Evolutionary conservation across 306 rosid species (phyloP).

Genomic region (Inga laurina): DNA sequence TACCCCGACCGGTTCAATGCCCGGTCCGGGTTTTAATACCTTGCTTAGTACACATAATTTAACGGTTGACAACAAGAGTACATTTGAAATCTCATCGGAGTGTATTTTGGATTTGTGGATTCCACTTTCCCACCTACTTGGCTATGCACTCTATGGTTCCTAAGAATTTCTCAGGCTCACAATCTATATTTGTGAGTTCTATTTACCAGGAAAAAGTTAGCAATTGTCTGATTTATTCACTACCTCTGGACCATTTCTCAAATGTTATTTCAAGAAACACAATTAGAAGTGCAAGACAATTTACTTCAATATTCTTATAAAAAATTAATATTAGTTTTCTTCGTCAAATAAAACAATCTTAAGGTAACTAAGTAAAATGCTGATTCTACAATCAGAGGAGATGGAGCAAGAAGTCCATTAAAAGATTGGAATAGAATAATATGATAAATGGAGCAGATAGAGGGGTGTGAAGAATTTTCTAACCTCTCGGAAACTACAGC

Average conservation of each 20-base stretch:
- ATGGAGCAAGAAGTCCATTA: not conserved
- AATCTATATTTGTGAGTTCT: not conserved
- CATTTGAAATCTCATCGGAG: too few relatives aligned
- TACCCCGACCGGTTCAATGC: too few relatives aligned
- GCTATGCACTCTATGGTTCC: not conserved
- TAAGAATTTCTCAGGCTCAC: not conserved
- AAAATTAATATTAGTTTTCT: not conserved
- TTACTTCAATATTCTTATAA: not conserved
- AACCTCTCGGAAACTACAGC: not conserved
- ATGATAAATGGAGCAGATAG: not conserved
- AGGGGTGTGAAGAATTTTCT: not conserved
- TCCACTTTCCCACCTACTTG: too few relatives aligned
- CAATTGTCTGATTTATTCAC: not conserved
- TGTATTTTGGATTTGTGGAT: too few relatives aligned
- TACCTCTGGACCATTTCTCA: not conserved
- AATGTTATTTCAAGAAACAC: not conserved
- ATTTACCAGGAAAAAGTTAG: not conserved
- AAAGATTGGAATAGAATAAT: not conserved
- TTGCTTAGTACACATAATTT: not conserved
- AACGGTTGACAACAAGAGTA: not conserved
- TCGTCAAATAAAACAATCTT: not conserved
- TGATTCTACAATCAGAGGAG: not conserved
- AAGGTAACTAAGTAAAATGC: not conserved
- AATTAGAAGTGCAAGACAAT: not conserved
- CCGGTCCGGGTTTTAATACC: too few relatives aligned